Percentiles rank a stretch among this genome's conserved stretches.
Evolutionary conservation across 345 rosid genomes (phyloP).

Genomic region (Noccaea caerulescens): DNA sequence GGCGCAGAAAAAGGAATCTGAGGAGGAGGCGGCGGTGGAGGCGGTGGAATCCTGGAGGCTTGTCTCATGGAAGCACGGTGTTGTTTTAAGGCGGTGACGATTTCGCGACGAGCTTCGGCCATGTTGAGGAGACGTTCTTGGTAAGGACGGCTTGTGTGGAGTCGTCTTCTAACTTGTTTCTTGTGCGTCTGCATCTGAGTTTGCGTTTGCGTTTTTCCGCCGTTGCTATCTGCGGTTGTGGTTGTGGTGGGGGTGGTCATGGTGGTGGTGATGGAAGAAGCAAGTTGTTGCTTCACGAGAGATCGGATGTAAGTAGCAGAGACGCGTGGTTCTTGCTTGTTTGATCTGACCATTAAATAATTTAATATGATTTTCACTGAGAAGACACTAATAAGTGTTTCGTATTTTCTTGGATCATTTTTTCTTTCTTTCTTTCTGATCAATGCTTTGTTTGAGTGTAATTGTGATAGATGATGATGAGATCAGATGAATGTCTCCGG

Average conservation of each 20-base stretch:
- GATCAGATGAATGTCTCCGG: constrained; percentile 38
- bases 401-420: constrained; percentile 18
- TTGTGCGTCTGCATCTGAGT: constrained; percentile 69
- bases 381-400: background rate
- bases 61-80: constrained; percentile 96
- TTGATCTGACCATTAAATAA: constrained; percentile 25
- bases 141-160: constrained; percentile 89
- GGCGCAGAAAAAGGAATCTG: constrained; percentile 38
- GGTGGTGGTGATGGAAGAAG: constrained; percentile 58
- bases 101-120: constrained; percentile 99
- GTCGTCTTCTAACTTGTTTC: constrained; percentile 94
- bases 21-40: constrained; percentile 50
- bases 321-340: constrained; percentile 37
- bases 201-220: constrained; percentile 45
- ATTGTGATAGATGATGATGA: constrained; percentile 17
- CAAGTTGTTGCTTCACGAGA: constrained; percentile 47
- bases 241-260: constrained; percentile 45
- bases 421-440: background rate
- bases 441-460: constrained; percentile 35
- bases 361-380: background rate
- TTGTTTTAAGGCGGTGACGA: constrained; percentile 90
- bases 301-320: constrained; percentile 37
- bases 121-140: constrained; percentile 95
- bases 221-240: constrained; percentile 44
- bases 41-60: constrained; percentile 48